phyloP scores from a whole-genome alignment of 2,329 filamentous ascomycete species.

The Scleromitrula shiraiana region DNA sequence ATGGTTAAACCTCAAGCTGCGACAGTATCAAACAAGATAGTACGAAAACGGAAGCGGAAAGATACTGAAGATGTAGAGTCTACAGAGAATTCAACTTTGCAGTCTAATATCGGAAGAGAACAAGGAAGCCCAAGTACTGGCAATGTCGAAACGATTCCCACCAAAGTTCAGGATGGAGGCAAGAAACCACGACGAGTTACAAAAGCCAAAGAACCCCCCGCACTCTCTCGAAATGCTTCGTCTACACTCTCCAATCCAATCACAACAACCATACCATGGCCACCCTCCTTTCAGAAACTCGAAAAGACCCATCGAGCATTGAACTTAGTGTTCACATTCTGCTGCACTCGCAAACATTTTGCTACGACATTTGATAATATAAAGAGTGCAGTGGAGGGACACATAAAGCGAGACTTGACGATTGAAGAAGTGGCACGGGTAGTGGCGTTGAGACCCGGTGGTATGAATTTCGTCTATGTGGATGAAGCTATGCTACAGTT shows the following conservation, averaged over 20 bases:
- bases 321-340: conserved; percentile 92
- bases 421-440: conserved; percentile 78
- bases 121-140: conserved; percentile 6
- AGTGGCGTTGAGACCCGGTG: conserved; percentile 65
- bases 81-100: conserved; percentile 1
- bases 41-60: conserved; percentile 34
- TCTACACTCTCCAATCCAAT: conserved; percentile 21
- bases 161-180: conserved; percentile 48
- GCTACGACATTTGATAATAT: conserved; percentile 89
- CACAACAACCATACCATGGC: conserved; percentile 48
- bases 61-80: conserved; percentile 20
- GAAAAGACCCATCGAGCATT: conserved; percentile 74
- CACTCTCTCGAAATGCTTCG: conserved; percentile 17
- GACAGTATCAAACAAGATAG: conserved; percentile 36
- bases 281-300: conserved; percentile 62
- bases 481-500: conserved; percentile 78
- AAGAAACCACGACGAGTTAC: conserved; percentile 37
- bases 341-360: conserved; percentile 84
- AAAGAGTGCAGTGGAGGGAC: conserved; percentile 72
- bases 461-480: conserved; percentile 78
- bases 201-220: conserved; percentile 27
- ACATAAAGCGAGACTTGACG: conserved; percentile 62
- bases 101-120: background rate
- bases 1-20: conserved; percentile 36
- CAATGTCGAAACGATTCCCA: conserved; percentile 39